Conservation (phyloP, 2,329 filamentous ascomycete genomes). For the Trichoderma sp. region DNA sequence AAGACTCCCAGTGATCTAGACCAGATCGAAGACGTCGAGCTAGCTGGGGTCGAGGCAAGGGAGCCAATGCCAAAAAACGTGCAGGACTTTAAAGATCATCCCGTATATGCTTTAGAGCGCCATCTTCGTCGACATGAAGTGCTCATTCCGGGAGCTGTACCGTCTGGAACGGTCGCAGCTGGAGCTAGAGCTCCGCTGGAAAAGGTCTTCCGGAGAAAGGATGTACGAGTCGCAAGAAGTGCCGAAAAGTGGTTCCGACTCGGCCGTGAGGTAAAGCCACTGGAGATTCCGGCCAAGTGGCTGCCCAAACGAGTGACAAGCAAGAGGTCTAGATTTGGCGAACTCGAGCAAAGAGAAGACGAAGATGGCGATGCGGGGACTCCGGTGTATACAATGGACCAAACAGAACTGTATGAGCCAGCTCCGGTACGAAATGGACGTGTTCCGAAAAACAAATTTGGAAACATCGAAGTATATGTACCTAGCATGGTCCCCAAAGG, state of each 20-base stretch:
- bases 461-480: slow-evolving; percentile 92
- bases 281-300: slow-evolving; percentile 82
- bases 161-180: slow-evolving; percentile 75
- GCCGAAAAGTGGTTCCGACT: slow-evolving; percentile 89
- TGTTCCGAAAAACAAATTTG: slow-evolving; percentile 88
- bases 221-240: slow-evolving; percentile 77
- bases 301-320: slow-evolving; percentile 52
- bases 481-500: slow-evolving; percentile 86
- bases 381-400: slow-evolving; percentile 61
- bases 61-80: slow-evolving; percentile 88
- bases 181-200: slow-evolving; percentile 67
- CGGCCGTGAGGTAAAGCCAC: slow-evolving; percentile 74
- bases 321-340: slow-evolving; percentile 31
- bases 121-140: slow-evolving; percentile 85
- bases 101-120: slow-evolving; percentile 78
- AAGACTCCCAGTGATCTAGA: slow-evolving; percentile 63
- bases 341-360: slow-evolving; percentile 35
- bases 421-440: slow-evolving; percentile 73
- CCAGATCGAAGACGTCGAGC: slow-evolving; percentile 78
- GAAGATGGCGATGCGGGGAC: slow-evolving; percentile 45
- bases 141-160: slow-evolving; percentile 66
- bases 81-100: slow-evolving; percentile 84
- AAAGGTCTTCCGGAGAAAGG: slow-evolving; percentile 76
- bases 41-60: slow-evolving; percentile 67
- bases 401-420: slow-evolving; percentile 73